These are phyloP conservation scores for Brassica rapa DNA, from an alignment of 345 rosid species.

Conservation along the genomic window DNA sequence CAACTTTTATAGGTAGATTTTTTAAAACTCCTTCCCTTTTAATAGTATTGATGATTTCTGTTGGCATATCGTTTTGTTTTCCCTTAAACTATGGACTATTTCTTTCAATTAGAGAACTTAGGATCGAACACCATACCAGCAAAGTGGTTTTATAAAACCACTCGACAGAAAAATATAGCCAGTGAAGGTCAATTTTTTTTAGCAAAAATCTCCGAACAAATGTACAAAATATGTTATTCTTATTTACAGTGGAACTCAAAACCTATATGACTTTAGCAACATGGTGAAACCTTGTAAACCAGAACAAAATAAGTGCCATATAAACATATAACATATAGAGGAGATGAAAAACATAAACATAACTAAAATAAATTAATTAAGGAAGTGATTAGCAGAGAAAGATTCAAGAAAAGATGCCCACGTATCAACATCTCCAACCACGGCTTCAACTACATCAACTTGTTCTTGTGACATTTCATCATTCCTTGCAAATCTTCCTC, in stretches of 20 bases:
- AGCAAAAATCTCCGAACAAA: background rate
- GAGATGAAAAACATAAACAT: background rate
- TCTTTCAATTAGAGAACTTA: background rate
- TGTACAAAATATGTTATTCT: slow-evolving; percentile 20
- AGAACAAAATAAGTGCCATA: slow-evolving; percentile 28
- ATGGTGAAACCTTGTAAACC: slow-evolving; percentile 18
- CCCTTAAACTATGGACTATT: background rate
- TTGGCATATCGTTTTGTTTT: background rate
- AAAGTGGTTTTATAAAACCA: background rate
- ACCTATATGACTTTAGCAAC: slow-evolving; percentile 23
- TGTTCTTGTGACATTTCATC: slow-evolving; percentile 64
- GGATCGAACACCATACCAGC: background rate
- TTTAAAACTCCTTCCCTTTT: too few relatives aligned
- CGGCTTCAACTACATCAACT: slow-evolving; percentile 45
- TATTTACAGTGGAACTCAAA: slow-evolving; percentile 33
- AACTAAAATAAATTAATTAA: slow-evolving; percentile 37
- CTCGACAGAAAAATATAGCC: background rate
- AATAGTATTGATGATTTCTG: too few relatives aligned
- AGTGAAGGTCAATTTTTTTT: background rate
- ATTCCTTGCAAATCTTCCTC: slow-evolving; percentile 93
- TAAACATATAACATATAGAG: slow-evolving; percentile 22
- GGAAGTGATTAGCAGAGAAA: slow-evolving; percentile 51
- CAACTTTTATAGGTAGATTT: too few relatives aligned
- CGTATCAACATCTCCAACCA: slow-evolving; percentile 61
- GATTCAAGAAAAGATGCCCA: slow-evolving; percentile 72